phyloP scores from a whole-genome alignment of 306 rosid genomes.

The Citrullus amarus region DNA sequence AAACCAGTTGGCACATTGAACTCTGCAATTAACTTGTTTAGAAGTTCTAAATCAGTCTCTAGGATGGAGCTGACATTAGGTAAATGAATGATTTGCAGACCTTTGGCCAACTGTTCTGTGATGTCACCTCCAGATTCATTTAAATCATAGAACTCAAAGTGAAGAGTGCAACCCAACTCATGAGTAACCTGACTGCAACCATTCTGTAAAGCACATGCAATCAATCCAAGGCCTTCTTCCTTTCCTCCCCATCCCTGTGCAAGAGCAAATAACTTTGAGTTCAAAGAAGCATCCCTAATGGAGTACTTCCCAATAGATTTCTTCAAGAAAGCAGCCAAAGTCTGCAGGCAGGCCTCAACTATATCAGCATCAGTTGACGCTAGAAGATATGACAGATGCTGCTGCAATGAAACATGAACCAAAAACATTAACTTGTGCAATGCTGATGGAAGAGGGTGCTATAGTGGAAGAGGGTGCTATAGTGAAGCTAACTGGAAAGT shows the following conservation, averaged over 20 bases:
- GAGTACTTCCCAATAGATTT: slow-evolving; percentile 82
- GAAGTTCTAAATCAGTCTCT: slow-evolving; percentile 75
- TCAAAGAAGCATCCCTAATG: slow-evolving; percentile 66
- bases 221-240: slow-evolving; percentile 96
- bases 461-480: slow-evolving; percentile 2
- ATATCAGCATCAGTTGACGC: slow-evolving; percentile 93
- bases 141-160: slow-evolving; percentile 84
- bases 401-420: slow-evolving; percentile 52
- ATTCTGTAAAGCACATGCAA: slow-evolving; percentile 61
- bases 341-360: slow-evolving; percentile 87
- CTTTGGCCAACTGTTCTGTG: slow-evolving; percentile 33
- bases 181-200: slow-evolving; percentile 47
- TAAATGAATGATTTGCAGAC: slow-evolving; percentile 76
- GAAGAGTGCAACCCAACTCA: slow-evolving; percentile 84
- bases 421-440: slow-evolving; percentile 7
- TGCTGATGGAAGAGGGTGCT: neutral
- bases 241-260: slow-evolving; percentile 99
- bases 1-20: slow-evolving; percentile 66
- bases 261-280: slow-evolving; percentile 75
- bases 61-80: slow-evolving; percentile 37
- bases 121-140: slow-evolving; percentile 39
- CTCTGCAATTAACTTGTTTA: slow-evolving; percentile 58
- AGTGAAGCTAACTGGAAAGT: neutral
- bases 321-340: slow-evolving; percentile 82
- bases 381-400: slow-evolving; percentile 91